These are phyloP conservation scores for Rhododendron ovatum DNA, from an alignment of 148 eudicot species.

Conservation along the genomic window DNA sequence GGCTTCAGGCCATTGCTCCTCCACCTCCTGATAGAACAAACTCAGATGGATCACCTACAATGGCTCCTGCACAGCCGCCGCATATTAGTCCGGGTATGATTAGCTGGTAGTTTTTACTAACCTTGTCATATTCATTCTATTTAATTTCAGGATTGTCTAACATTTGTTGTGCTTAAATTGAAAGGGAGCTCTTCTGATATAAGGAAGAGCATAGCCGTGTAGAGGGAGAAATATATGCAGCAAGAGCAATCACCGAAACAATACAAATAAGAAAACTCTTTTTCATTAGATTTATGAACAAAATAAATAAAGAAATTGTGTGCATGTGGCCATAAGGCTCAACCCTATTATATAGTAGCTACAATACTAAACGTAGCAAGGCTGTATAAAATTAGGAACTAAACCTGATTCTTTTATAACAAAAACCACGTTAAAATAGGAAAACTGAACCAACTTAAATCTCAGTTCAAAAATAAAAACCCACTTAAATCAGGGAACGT, in stretches of 20 bases:
- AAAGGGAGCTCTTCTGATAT: neutral
- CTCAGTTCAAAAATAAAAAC: neutral
- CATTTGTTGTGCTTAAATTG: neutral
- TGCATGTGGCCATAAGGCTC: neutral
- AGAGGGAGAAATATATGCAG: neutral
- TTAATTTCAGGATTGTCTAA: neutral
- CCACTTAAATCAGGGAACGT: neutral
- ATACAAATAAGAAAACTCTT: neutral
- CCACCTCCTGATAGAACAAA: slow-evolving; percentile 39
- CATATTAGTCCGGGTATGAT: neutral
- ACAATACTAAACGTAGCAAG: neutral
- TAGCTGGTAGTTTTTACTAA: neutral
- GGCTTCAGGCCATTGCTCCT: slow-evolving; percentile 41
- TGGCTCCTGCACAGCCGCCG: slow-evolving; percentile 26
- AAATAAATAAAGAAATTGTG: no score
- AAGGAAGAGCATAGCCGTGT: neutral
- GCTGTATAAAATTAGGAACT: neutral
- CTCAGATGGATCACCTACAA: slow-evolving; percentile 40
- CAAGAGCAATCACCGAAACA: neutral
- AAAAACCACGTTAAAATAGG: neutral
- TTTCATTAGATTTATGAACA: neutral
- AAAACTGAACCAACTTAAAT: neutral
- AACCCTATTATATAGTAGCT: neutral
- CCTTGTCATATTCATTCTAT: neutral
- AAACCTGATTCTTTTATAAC: neutral